Percentiles rank a stretch among this genome's conserved stretches.
These are phyloP conservation scores for Starmerella cellae DNA, from an alignment of 805 yeast genomes.

Conservation along the genomic window DNA sequence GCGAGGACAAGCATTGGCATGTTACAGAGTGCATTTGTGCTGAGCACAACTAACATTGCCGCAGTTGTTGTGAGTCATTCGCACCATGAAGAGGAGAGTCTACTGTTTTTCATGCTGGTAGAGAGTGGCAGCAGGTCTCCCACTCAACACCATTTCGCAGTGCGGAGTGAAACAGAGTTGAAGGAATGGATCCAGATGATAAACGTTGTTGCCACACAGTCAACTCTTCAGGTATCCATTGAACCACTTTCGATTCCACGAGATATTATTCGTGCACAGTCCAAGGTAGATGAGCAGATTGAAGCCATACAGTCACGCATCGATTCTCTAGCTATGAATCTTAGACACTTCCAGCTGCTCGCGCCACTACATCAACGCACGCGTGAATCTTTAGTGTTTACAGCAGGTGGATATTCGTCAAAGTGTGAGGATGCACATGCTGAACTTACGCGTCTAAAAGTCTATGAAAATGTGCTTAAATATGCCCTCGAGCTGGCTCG, in stretches of 20 bases:
- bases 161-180: conserved; percentile 35
- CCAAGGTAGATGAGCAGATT: conserved; percentile 28
- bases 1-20: neutral
- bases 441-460: conserved; percentile 36
- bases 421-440: conserved; percentile 46
- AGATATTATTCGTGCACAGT: conserved; percentile 6
- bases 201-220: conserved; percentile 40
- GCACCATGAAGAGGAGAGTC: neutral
- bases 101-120: conserved; percentile 22
- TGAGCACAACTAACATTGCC: neutral
- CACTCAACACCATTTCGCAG: conserved; percentile 30
- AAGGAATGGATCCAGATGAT: conserved; percentile 48
- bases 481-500: too few relatives aligned
- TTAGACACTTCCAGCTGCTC: conserved; percentile 32
- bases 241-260: neutral
- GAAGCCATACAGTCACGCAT: conserved; percentile 27
- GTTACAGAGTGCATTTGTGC: neutral
- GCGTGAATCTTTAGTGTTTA: conserved; percentile 34
- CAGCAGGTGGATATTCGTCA: conserved; percentile 37
- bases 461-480: conserved; percentile 31
- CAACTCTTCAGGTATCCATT: conserved; percentile 14
- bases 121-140: conserved; percentile 23
- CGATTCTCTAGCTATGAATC: conserved; percentile 28
- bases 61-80: neutral
- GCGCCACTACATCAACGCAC: conserved; percentile 47